Evolutionary conservation across 345 rosid species (phyloP).

Genomic region (Salix brachista): DNA sequence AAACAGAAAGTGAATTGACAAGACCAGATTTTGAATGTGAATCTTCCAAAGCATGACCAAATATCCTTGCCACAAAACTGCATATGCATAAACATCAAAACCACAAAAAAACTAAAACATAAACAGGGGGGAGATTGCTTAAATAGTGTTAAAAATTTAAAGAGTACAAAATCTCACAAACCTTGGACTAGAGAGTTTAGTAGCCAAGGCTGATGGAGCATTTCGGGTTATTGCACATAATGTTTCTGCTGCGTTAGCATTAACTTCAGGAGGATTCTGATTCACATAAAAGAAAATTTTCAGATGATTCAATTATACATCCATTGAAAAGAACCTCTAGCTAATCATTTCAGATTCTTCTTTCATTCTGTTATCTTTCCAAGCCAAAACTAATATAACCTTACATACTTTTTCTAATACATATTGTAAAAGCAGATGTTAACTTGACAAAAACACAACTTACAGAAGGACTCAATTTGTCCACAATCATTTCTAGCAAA

Average conservation of each 20-base stretch:
- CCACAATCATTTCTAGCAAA: slow-evolving; percentile 91
- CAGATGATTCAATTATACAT: slow-evolving; percentile 17
- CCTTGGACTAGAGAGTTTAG: slow-evolving; percentile 88
- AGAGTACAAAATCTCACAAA: slow-evolving; percentile 25
- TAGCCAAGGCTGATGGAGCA: slow-evolving; percentile 85
- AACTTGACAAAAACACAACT: slow-evolving; percentile 26
- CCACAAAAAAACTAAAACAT: not conserved
- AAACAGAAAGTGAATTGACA: slow-evolving; percentile 92
- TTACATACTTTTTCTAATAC: not conserved
- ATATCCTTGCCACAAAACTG: slow-evolving; percentile 90
- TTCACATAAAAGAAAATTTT: slow-evolving; percentile 22
- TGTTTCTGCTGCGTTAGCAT: slow-evolving; percentile 92
- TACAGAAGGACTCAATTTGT: slow-evolving; percentile 85
- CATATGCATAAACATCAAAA: slow-evolving; percentile 10
- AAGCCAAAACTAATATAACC: not conserved
- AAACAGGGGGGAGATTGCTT: not conserved
- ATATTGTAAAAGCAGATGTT: not conserved
- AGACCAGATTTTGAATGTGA: slow-evolving; percentile 83
- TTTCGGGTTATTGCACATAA: slow-evolving; percentile 88
- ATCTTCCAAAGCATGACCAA: slow-evolving; percentile 91
- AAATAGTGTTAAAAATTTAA: not conserved
- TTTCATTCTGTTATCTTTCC: not conserved
- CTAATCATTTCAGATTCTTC: not conserved
- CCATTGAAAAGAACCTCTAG: not conserved
- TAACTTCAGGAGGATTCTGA: slow-evolving; percentile 85